Base-by-base conservation (phyloP, 2,329 filamentous ascomycete genomes). In the Elsinoe fawcettii region DNA sequence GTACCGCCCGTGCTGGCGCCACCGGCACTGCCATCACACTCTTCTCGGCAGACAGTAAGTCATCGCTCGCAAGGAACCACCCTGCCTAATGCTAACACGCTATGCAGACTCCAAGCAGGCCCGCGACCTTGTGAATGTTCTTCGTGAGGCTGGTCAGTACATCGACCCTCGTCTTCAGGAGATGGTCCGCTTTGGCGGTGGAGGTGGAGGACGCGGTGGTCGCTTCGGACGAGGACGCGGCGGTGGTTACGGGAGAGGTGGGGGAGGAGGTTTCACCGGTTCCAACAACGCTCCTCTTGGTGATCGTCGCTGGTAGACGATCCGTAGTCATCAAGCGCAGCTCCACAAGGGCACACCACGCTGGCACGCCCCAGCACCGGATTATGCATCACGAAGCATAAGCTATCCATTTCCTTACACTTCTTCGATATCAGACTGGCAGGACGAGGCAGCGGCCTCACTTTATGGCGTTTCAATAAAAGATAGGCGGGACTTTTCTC, bases 41-140 rank as follows among this genome's bases (percentile, higher is more conserved):
- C 69, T 99, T 99, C 77, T 97, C 93, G 74, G 93, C 92, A 87
- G 93, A 97, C 76, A 97, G 92, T 96, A 82, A 79, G 91, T 87
- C 60, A 56, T 22, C 16, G 41, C 20, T 25, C 34, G 11, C 9
- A 5, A 5, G 22, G 46, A n/a, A 47, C 57, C 20, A 53, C 61
- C 25, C 59, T 58, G 58, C 56, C 37, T 60, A 59, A 23, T 59
- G 57, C 65, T 67, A 58, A 69, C 58, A 46, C 55, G 9, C 12
- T 46, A 20, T 44, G 3, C 61, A 78, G 76, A 79, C 67, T 71
- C 75, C 54, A 78, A 78, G 71, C 76, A 79, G 84, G 92, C 93
- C 76, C 92, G 93, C 81, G 93, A 99, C 77, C 85, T 99, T 70
- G 86, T 99, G 66, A 81, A 82, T 67, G 89, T 99, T 67, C 86